Evolutionary conservation across 148 eudicot species (phyloP).

Genomic region (Silene uniflora): DNA sequence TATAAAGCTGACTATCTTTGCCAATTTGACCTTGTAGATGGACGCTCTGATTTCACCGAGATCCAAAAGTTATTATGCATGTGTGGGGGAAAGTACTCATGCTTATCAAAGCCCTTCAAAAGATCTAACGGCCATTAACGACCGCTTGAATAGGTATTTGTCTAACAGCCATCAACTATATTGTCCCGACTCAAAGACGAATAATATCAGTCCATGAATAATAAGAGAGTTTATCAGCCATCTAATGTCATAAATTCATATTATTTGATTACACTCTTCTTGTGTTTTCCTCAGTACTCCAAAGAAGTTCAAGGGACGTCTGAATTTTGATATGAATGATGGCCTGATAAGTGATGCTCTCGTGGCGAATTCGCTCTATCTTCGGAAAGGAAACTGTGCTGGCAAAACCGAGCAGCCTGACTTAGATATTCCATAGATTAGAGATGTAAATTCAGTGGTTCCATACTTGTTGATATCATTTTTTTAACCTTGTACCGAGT

Average conservation of each 20-base stretch:
- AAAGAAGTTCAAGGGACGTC: constrained; percentile 60
- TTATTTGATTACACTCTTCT: too few relatives aligned
- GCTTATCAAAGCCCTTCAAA: constrained; percentile 98
- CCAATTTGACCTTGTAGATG: constrained; percentile 47
- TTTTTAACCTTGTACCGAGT: not conserved
- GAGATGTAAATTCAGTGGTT: constrained; percentile 33
- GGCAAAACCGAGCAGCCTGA: constrained; percentile 70
- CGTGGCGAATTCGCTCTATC: constrained; percentile 72
- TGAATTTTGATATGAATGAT: constrained; percentile 69
- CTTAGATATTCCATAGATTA: constrained; percentile 27
- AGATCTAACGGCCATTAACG: constrained; percentile 84
- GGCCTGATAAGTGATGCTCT: constrained; percentile 85
- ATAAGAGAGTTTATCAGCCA: not conserved
- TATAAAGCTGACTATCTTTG: not conserved
- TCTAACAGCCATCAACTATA: not conserved
- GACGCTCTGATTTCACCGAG: constrained; percentile 79
- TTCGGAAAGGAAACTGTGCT: constrained; percentile 55
- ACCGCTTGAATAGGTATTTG: constrained; percentile 80
- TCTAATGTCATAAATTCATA: too few relatives aligned
- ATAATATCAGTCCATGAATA: too few relatives aligned
- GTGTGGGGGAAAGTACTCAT: constrained; percentile 98
- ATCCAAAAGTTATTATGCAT: constrained; percentile 90
- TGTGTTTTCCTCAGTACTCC: constrained; percentile 31
- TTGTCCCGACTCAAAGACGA: not conserved
- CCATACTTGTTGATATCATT: not conserved